Conservation (phyloP, 352 stramenopile genomes). For the Pythium chondricola region DNA sequence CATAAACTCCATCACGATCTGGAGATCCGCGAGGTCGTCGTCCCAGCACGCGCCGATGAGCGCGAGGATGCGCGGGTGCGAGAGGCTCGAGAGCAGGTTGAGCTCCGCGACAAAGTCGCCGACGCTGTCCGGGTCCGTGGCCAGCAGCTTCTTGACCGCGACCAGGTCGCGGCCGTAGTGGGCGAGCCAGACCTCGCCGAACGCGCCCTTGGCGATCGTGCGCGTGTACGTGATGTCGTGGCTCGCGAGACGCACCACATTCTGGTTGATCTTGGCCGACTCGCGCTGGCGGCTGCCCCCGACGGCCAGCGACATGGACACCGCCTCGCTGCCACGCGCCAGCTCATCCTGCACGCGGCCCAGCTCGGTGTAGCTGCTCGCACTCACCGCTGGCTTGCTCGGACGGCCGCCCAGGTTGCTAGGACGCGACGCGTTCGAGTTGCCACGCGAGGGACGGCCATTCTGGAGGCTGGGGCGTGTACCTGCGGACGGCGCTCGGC, state of each 20-base stretch:
- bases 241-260: constrained; percentile 45
- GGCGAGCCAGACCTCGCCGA: constrained; percentile 78
- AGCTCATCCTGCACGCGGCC: constrained; percentile 21
- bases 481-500: constrained; percentile 10
- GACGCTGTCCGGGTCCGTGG: constrained; percentile 43
- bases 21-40: constrained; percentile 53
- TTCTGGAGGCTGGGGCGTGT: neutral
- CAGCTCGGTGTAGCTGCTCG: constrained; percentile 23
- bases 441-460: constrained; percentile 9
- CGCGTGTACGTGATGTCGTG: constrained; percentile 77
- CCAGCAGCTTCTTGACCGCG: constrained; percentile 78
- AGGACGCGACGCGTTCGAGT: constrained; percentile 3
- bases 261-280: constrained; percentile 27
- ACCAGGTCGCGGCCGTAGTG: constrained; percentile 58
- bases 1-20: constrained; percentile 67
- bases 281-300: constrained; percentile 16
- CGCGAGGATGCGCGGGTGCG: constrained; percentile 66
- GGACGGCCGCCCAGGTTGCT: constrained; percentile 7
- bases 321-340: neutral
- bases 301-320: neutral
- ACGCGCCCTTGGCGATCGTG: constrained; percentile 73
- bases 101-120: constrained; percentile 71
- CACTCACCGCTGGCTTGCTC: constrained; percentile 9
- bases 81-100: constrained; percentile 73
- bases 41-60: constrained; percentile 74